Evolutionary conservation across 495 filamentous ascomycete species (phyloP), one percentile per base, ranked within the genome.

Genomic region (Ramalina intermedia): DNA sequence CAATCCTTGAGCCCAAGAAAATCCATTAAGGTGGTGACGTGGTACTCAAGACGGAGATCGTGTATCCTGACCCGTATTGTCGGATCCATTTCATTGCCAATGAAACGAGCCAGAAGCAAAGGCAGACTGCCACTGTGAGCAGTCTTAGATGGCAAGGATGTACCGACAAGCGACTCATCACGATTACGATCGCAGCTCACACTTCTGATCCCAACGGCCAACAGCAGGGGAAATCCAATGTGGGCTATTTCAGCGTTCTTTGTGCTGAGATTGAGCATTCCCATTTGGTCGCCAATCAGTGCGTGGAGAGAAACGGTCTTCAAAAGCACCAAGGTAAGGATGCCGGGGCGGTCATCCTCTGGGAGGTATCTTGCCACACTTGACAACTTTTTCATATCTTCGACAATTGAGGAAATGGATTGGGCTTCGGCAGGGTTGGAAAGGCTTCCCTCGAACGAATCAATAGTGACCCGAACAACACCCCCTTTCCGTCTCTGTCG

Each of bases 291-390:
- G 18, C 76, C 72, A 37, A 87, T 49, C 39, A 80, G 72, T 14
- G 83, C 64, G 17, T 71, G 56, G 16, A 70, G 60, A 20, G 80
- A 73, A 11, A 87, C 50, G 7, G 78, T 70, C 41, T 78, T 72
- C 37, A 95, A 57, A n/a, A 76, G 64, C 9, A 73, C 68, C 14
- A 96, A 65, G 6, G 81, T 89, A 33, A 99, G 64, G 24, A 96
- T 67, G 0, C 93, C 93, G 13, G 93, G 93, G 1, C 91, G 79
- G 52, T 96, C 90, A 66, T 96, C 93, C 59, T 96, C 88, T 1
- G 93, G 89, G 4, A 99, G 70, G 58, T 96, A 96, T 58, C 94
- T 96, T 12, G 91, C 76, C 23, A 96, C 87, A 6, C 79, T 91
- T 11, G 87, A 83, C 6, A 96, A 68, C 55, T 80, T 81, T 13